A percentile compares a stretch with the other conserved stretches of the same genome.
phyloP scores from a whole-genome alignment of 208 protist species.

The Crithidia expoeki region DNA sequence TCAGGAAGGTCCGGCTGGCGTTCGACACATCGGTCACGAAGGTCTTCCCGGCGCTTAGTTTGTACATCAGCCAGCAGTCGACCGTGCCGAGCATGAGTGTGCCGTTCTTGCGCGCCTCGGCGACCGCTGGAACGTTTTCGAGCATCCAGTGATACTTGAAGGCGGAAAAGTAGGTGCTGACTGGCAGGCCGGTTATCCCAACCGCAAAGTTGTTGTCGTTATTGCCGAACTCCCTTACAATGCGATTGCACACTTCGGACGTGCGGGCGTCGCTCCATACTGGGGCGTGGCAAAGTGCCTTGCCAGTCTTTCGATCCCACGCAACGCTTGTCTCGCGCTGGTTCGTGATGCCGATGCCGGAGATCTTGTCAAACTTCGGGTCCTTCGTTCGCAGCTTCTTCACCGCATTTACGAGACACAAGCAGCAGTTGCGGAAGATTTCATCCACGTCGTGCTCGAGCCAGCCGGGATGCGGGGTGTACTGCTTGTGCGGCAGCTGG shows the following conservation, averaged over 20 bases:
- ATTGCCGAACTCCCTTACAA: slow-evolving; percentile 45
- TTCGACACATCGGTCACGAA: slow-evolving; percentile 98
- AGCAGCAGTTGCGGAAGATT: slow-evolving; percentile 82
- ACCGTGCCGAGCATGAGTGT: slow-evolving; percentile 95
- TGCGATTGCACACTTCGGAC: slow-evolving; percentile 46
- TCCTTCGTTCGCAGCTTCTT: slow-evolving; percentile 48
- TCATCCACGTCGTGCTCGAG: slow-evolving; percentile 96
- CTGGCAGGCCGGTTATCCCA: slow-evolving; percentile 89
- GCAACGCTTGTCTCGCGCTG: slow-evolving; percentile 98
- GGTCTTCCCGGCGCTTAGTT: slow-evolving; percentile 80
- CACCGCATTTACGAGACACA: slow-evolving; percentile 78
- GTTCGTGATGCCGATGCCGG: slow-evolving; percentile 97
- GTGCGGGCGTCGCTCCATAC: slow-evolving; percentile 93
- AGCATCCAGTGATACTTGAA: slow-evolving; percentile 98
- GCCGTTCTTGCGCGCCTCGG: slow-evolving; percentile 65
- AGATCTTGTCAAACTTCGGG: slow-evolving; percentile 51
- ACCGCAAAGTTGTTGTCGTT: slow-evolving; percentile 53
- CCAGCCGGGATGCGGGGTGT: slow-evolving; percentile 93
- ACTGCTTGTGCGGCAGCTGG: slow-evolving; percentile 84
- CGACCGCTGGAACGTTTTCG: slow-evolving; percentile 92
- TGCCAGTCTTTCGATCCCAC: slow-evolving; percentile 96
- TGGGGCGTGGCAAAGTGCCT: slow-evolving; percentile 96
- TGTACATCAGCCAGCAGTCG: slow-evolving; percentile 98
- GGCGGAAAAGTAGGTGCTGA: slow-evolving; percentile 97
- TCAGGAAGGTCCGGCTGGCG: slow-evolving; percentile 97